A percentile compares a stretch with the other conserved stretches of the same genome.
Evolutionary conservation across 129 eudicot species (phyloP).

Genomic region (Artemisia argyi): DNA sequence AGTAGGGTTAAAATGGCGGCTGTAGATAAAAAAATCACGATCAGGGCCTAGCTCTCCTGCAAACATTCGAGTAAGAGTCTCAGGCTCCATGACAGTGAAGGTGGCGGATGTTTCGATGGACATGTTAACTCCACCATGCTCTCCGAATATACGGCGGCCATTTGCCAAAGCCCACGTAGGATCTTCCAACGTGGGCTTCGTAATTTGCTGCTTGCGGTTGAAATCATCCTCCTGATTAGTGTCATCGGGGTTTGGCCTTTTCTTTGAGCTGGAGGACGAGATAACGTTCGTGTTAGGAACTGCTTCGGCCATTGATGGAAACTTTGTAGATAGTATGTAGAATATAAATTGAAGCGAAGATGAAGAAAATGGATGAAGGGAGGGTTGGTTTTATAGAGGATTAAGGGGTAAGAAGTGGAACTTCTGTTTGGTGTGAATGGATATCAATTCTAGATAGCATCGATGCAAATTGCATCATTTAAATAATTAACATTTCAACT

Average conservation of each 20-base stretch:
- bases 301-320: slow-evolving; percentile 34
- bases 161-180: slow-evolving; percentile 50
- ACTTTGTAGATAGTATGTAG: background rate
- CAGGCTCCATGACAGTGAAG: slow-evolving; percentile 80
- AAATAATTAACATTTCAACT: too few relatives aligned
- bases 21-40: slow-evolving; percentile 63
- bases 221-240: slow-evolving; percentile 10
- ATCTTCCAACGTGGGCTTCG: slow-evolving; percentile 40
- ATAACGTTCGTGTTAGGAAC: slow-evolving; percentile 16
- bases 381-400: slow-evolving; percentile 20
- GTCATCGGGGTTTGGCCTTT: slow-evolving; percentile 37
- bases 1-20: slow-evolving; percentile 75
- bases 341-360: slow-evolving; percentile 4
- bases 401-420: background rate
- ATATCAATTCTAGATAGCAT: slow-evolving; percentile 13
- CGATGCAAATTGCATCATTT: too few relatives aligned
- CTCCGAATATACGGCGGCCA: slow-evolving; percentile 67
- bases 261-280: slow-evolving; percentile 37
- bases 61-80: slow-evolving; percentile 64
- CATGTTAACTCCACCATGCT: slow-evolving; percentile 83
- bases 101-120: slow-evolving; percentile 81
- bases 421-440: background rate
- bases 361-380: background rate
- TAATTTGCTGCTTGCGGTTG: slow-evolving; percentile 19
- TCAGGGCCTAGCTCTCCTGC: slow-evolving; percentile 68